Evolutionary conservation across 768 basidiomycete species (phyloP), one percentile per base, ranked within the genome.

Genomic region (Sarcomyxa edulis): DNA sequence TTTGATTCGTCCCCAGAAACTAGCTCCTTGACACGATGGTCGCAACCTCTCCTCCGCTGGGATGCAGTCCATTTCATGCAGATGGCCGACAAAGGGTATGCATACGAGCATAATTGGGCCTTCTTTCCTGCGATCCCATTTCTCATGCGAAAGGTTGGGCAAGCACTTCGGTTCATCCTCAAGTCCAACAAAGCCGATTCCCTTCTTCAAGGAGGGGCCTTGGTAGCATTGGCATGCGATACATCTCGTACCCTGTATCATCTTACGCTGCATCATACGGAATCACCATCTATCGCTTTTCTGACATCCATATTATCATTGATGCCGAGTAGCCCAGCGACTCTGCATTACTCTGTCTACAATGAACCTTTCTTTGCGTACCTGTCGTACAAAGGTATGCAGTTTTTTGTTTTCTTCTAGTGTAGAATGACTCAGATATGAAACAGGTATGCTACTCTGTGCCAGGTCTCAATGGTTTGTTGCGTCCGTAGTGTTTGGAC

Each of bases 321-420:
- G 29, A 51, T 98, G 5, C 76, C 90, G 0, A 87, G 84, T 37
- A 89, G 91, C 31, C 93, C 93, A 2, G 72, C 74, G 0, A 80
- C 85, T 0, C 58, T 87, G 15, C 71, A 78, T 18, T 71, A 83
- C 32, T 81, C 83, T 0, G 73, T 85, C 0, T 95, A 87, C 56
- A 78, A 65, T 34, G 95, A 98, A 51, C 87, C 93, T 0, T 84
- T 91, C 56, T 94, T 88, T 58, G 84, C 93, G 0, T 75, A 76
- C 43, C 60, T 86, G 18, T 85, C 90, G 0, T 95, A 94, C 54
- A 66, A 60, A 51, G 90, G 86, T 68, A 52, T 44, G 64, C 44
- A 1, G 44, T 47, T 9, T 32, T 46, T 46, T 44, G n/a, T 29
- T 16, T 14, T 24, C 25, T 24, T 15, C 46, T 12, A 2, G 12